Evolutionary conservation across 129 eudicot genomes (phyloP), one percentile per base, ranked within the genome.

Genomic region (Escallonia rubra): DNA sequence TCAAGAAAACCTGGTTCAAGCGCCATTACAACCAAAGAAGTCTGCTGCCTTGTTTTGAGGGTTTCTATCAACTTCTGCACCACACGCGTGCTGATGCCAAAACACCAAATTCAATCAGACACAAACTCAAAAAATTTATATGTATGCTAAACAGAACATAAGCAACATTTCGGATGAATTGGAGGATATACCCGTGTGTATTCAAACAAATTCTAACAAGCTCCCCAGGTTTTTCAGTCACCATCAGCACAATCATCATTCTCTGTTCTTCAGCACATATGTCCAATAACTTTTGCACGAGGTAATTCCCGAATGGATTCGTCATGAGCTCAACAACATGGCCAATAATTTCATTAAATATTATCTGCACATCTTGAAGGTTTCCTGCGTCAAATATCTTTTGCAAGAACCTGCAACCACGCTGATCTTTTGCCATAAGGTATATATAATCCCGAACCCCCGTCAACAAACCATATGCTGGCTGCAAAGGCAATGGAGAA

Each of bases 51-150:
- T 40, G 85, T 84, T 71, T 80, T 86, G 34, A 84, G 80, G 38
- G 78, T 84, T 80, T 84, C 86, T 11, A 90, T 82, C 72, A 90
- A 67, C 80, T 86, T 86, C 63, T 90, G 97, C 52, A 90, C 90
- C 4, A 76, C 87, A 14, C 97, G 72, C 46, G 95, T 86, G 66
- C 95, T 90, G 79, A 67, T 44, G 78, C 43, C 73, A 66, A 38
- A 49, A 71, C 51, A 72, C 11, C 51, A 74, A 23, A 43, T 15
- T 64, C 58, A 67, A 53, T 50, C 23, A 7, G 9, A 7, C 45
- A 50, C 59, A 58, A 62, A 48, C 23, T 51, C 43, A 64, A 39
- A 41, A 14, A 15, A 4, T 4, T 0, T 11, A 4, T 11, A 54
- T 4, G 5, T 14, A 4, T 54, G 5, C 23, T 34, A 3, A 2